phyloP scores from a whole-genome alignment of 2,329 filamentous ascomycete species.

The Triangularia verruculosa region DNA sequence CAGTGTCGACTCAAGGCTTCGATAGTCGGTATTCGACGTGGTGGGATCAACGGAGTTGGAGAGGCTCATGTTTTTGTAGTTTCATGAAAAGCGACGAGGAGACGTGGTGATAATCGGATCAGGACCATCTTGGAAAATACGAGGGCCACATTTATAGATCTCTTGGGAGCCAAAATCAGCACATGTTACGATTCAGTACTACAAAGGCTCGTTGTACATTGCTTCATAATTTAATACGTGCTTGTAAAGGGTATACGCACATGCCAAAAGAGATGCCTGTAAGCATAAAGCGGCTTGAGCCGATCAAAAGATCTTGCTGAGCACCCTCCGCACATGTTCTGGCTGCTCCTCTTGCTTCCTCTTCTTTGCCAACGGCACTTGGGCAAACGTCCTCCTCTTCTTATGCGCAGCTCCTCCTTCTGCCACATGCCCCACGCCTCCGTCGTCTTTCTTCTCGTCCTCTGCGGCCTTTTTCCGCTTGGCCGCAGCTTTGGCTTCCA shows the following conservation, averaged over 20 bases:
- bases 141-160: not conserved
- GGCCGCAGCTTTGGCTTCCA: slow-evolving; percentile 58
- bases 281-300: not conserved
- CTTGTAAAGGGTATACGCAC: not conserved
- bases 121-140: not conserved
- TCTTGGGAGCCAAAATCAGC: not conserved
- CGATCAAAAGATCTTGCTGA: slow-evolving; percentile 63
- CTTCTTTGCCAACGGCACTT: slow-evolving; percentile 59
- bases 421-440: slow-evolving; percentile 12
- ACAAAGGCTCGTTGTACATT: not conserved
- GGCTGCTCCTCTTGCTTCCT: slow-evolving; percentile 48
- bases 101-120: not conserved
- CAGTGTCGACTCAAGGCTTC: not conserved
- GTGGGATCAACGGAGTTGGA: not conserved
- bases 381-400: slow-evolving; percentile 59
- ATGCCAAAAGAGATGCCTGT: not conserved
- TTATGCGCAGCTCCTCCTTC: slow-evolving; percentile 30
- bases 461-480: slow-evolving; percentile 36
- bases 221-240: not conserved
- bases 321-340: slow-evolving; percentile 56
- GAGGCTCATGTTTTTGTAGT: not conserved
- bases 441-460: slow-evolving; percentile 34
- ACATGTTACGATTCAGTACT: not conserved
- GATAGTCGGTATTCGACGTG: not conserved
- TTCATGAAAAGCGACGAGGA: not conserved